phyloP scores from a whole-genome alignment of 1,139 yeast species.

The Geotrichum carabidarum region DNA sequence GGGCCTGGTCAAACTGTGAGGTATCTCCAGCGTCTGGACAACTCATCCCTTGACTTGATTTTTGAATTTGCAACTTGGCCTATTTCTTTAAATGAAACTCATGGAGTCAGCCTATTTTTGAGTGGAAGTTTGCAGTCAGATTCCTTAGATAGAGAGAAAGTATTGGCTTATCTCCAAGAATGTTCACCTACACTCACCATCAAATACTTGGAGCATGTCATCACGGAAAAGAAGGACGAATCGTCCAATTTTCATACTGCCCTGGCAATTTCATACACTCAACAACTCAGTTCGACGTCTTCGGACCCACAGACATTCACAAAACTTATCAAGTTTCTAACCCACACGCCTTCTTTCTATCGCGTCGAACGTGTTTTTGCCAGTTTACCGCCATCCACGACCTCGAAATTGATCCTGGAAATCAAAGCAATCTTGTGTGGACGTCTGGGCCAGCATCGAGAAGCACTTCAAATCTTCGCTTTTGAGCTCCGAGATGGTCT shows the following conservation, averaged over 20 bases:
- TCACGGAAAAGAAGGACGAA: constrained; percentile 43
- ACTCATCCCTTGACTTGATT: constrained; percentile 49
- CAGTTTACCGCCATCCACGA: constrained; percentile 27
- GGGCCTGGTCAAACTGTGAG: constrained; percentile 53
- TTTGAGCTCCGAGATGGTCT: constrained; percentile 54
- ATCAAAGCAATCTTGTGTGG: constrained; percentile 57
- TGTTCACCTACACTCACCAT: constrained; percentile 41
- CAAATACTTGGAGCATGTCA: constrained; percentile 58
- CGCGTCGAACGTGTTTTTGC: constrained; percentile 36
- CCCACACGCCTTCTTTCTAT: constrained; percentile 30
- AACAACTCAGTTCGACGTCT: constrained; percentile 30
- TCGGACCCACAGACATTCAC: constrained; percentile 22
- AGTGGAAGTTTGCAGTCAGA: constrained; percentile 62
- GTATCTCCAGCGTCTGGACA: constrained; percentile 60
- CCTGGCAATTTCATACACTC: constrained; percentile 54
- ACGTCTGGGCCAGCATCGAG: constrained; percentile 56
- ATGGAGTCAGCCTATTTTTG: constrained; percentile 56
- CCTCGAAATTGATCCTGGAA: constrained; percentile 29
- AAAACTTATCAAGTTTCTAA: constrained; percentile 31
- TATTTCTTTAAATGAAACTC: constrained; percentile 40
- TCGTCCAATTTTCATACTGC: constrained; percentile 49
- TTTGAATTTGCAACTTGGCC: constrained; percentile 59
- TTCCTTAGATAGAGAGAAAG: constrained; percentile 50
- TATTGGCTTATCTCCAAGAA: constrained; percentile 45
- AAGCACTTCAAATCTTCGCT: constrained; percentile 60